phyloP scores from a whole-genome alignment of 1,284 basidiomycete species.

The Mycena sp. region DNA sequence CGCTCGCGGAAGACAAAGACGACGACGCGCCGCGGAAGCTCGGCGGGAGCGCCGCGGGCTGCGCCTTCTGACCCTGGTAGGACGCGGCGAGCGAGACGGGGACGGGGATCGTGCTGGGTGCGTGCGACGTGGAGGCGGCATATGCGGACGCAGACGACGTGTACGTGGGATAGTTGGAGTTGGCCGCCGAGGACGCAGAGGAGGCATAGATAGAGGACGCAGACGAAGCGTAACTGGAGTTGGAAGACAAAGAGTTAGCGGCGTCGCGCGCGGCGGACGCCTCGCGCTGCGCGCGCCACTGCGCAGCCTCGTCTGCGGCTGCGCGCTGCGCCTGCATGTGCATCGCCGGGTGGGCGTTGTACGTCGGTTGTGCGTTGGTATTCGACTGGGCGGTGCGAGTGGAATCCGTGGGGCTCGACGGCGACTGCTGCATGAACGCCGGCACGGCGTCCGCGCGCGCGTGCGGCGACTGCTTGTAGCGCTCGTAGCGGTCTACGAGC shows the following conservation, averaged over 20 bases:
- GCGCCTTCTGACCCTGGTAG: not conserved
- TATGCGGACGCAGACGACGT: not conserved
- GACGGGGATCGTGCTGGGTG: not conserved
- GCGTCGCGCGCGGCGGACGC: constrained; percentile 10
- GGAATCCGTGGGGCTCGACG: not conserved
- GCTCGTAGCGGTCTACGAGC: constrained; percentile 61
- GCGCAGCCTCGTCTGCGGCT: constrained; percentile 16
- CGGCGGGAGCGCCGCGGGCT: constrained; percentile 9
- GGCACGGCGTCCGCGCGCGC: constrained; percentile 1
- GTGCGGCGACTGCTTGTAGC: constrained; percentile 35
- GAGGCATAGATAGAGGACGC: not conserved
- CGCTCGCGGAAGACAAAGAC: not conserved
- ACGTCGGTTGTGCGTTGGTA: not conserved
- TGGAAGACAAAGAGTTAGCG: not conserved
- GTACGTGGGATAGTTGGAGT: too few relatives aligned
- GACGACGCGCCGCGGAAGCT: not conserved
- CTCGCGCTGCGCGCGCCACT: constrained; percentile 25
- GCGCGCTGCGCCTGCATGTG: constrained; percentile 15
- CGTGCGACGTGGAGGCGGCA: not conserved
- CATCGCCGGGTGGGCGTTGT: not conserved
- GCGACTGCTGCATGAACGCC: not conserved
- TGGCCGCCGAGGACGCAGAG: not conserved
- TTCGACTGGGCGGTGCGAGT: not conserved
- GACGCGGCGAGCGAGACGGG: constrained; percentile 4
- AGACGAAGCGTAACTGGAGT: not conserved